Conservation (phyloP, 495 filamentous ascomycete genomes). For the Hypoxylon fragiforme region DNA sequence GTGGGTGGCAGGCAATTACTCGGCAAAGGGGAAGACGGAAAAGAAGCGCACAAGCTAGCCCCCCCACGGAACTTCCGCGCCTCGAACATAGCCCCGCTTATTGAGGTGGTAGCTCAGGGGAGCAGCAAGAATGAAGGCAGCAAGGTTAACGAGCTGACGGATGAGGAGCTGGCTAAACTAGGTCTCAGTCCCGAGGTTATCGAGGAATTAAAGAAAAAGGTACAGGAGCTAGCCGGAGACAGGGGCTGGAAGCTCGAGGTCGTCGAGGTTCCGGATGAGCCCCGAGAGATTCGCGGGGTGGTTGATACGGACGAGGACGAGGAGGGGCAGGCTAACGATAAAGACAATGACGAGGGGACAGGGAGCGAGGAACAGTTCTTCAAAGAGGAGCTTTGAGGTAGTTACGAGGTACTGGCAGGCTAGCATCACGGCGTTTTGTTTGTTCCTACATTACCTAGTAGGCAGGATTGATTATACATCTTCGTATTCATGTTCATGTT, state of each 20-base stretch:
- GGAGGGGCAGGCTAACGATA: constrained; percentile 47
- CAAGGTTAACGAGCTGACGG: constrained; percentile 54
- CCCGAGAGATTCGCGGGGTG: constrained; percentile 48
- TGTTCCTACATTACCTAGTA: too few relatives aligned
- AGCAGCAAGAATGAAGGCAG: constrained; percentile 58
- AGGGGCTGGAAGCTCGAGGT: constrained; percentile 60
- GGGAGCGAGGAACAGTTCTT: constrained; percentile 53
- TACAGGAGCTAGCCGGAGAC: constrained; percentile 54
- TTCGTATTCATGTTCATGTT: too few relatives aligned
- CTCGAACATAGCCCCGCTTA: constrained; percentile 17
- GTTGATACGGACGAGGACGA: constrained; percentile 50
- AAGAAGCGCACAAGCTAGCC: constrained; percentile 41
- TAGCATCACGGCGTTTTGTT: constrained; percentile 30
- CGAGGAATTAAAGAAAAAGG: constrained; percentile 63
- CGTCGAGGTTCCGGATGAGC: constrained; percentile 46
- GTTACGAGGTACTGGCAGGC: constrained; percentile 15
- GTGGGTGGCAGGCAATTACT: constrained; percentile 58
- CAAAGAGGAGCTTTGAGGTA: constrained; percentile 49
- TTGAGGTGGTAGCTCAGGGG: constrained; percentile 45
- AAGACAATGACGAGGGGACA: constrained; percentile 38
- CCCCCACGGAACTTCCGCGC: constrained; percentile 43
- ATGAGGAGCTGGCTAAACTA: constrained; percentile 67
- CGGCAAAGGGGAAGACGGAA: constrained; percentile 45
- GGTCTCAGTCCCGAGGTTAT: constrained; percentile 70
- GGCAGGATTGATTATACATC: constrained; percentile 18